Evolutionary conservation across 495 filamentous ascomycete genomes (phyloP), one percentile per base, ranked within the genome.

Genomic region (Penicillium parvum): DNA sequence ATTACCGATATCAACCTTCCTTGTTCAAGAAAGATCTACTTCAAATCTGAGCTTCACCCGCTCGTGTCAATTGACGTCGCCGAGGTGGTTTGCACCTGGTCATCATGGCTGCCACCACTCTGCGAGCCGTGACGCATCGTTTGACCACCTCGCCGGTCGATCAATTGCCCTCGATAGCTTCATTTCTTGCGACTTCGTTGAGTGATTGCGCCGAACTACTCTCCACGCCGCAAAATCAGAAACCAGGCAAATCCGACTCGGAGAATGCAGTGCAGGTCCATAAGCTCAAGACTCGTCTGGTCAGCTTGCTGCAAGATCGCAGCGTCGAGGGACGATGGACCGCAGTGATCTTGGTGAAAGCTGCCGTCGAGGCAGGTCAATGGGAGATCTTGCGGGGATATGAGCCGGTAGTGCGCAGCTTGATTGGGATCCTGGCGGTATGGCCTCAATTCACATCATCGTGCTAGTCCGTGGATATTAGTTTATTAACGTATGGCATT

Each of bases 331-430:
- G 81, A 25, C 82, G 88, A 54, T 94, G 87, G 73, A 74, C 82
- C 7, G 88, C 79, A 1, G 79, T 86, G 22, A 78, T 85, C 17
- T 61, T 96, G 37, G 74, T 88, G 51, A 95, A 95, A 65, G 75
- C 82, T n/a, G 71, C 80, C 10, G 69, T 94, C 38, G 89, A 95
- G 55, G 76, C 80, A 28, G 88, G 90, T 17, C 86, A 85, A 43
- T 86, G 82, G 80, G 85, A 90, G 45, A 72, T 83, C 33, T 64
- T 96, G 40, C 82, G 80, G 37, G 75, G 77, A 26, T 74, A 80
- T 17, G 80, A 77, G 40, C 66, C 78, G 10, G 91, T 90, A 81
- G 79, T 91, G 45, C 73, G 80, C 49, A 78, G 77, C 23, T 56
- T 95, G 44, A 72, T 95, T 29, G 69, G 73, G 0, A 75, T 91